Conservation (phyloP, 495 filamentous ascomycete species). For the Talaromyces proteolyticus region DNA sequence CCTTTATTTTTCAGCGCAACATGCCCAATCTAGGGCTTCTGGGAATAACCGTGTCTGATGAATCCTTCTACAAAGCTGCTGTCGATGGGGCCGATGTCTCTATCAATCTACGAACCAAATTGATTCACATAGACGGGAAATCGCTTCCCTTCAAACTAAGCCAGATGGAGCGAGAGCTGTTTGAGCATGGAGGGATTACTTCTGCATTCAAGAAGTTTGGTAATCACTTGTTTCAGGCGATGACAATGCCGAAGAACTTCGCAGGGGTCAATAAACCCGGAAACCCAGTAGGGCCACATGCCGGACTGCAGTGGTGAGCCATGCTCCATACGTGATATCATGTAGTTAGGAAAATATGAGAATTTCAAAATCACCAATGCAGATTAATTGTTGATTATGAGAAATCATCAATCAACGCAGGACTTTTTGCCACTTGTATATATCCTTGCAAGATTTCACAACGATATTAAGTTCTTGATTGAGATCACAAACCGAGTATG, state of each 20-base stretch:
- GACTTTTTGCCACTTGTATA: too few species aligned
- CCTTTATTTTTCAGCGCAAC: conserved; percentile 36
- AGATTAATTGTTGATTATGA: too few species aligned
- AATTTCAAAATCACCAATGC: too few species aligned
- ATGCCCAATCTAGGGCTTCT: conserved; percentile 32
- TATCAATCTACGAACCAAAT: conserved; percentile 17
- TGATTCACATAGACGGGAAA: conserved; percentile 12
- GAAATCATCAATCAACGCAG: too few species aligned
- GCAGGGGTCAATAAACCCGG: not conserved
- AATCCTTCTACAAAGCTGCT: conserved; percentile 25
- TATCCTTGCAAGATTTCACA: too few species aligned
- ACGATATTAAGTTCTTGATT: too few species aligned
- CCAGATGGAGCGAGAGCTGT: conserved; percentile 27
- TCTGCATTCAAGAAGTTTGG: conserved; percentile 29
- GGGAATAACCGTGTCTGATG: conserved; percentile 27
- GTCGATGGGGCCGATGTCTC: conserved; percentile 21
- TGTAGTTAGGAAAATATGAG: too few species aligned
- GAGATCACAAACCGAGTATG: too few species aligned
- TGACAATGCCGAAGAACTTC: conserved; percentile 9
- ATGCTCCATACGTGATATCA: too few species aligned
- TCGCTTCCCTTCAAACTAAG: conserved; percentile 25
- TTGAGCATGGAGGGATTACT: conserved; percentile 21
- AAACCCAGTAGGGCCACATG: not conserved
- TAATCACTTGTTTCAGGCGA: conserved; percentile 25
- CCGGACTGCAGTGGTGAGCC: conserved; percentile 2